Evolutionary conservation across 176 grass and related monocot species (phyloP), one percentile per base, ranked within the genome.

Genomic region (Rhynchospora tenuis): DNA sequence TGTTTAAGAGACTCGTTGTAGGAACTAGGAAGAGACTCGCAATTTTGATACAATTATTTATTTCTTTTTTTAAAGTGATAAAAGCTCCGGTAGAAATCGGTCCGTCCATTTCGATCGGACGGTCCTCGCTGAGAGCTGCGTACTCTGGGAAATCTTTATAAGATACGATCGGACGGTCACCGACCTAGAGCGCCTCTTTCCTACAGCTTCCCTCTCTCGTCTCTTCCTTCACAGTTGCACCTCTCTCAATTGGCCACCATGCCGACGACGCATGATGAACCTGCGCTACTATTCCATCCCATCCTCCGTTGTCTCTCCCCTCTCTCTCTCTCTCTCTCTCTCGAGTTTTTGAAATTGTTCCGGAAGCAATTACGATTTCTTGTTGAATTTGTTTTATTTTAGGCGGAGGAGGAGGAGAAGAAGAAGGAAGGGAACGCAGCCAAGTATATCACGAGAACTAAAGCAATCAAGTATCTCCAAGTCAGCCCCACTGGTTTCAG

Each of bases 341-440:
- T 73, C 51, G 62, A 20, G 33, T 38, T 38, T 2, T 38, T 20
- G 0, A 1, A 12, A n/a, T 86, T 26, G 0, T n/a, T 20, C 2
- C 5, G 33, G 33, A 46, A 22, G 16, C 11, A 52, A 3, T 86
- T 14, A 67, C 22, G 31, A 47, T 71, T 84, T 82, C 13, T 45
- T 64, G 0, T 10, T 57, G 58, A 82, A 8, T 76, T 83, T 83
- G 33, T 59, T 50, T 79, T 19, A 9, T 65, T 0, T 65, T 9
- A 95, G 96, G 96, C 91, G 45, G 95, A 93, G 93, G 93, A 92
- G 84, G 95, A 99, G 86, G 96, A 91, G 45, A 99, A 93, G 93
- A 95, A 92, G 84, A 99, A 99, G 86, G 93, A 99, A 78, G 93
- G 96, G 72, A 99, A 95, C 50, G 91, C 89, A 7, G 96, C 91